Evolutionary conservation across 257 asterid species (phyloP).

Genomic region (Przewalskia tangutica): DNA sequence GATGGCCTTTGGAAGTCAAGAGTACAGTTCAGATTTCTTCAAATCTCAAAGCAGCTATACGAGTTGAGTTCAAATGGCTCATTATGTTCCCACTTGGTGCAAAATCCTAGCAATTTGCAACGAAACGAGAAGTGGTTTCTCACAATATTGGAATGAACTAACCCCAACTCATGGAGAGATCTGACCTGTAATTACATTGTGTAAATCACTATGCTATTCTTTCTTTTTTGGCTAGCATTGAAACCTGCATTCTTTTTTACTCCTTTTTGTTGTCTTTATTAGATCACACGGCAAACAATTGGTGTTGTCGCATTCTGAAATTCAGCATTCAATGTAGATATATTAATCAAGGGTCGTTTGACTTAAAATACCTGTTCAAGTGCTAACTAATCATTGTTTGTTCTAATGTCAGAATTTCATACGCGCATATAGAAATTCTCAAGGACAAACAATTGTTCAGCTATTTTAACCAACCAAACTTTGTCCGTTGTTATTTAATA

Average conservation of each 20-base stretch:
- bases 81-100: neutral
- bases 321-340: constrained; percentile 1
- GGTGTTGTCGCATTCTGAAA: neutral
- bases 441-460: neutral
- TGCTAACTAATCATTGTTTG: neutral
- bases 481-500: neutral
- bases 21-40: constrained; percentile 42
- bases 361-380: neutral
- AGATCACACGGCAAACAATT: neutral
- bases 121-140: neutral
- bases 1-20: constrained; percentile 92
- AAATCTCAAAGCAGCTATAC: constrained; percentile 64
- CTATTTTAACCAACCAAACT: neutral
- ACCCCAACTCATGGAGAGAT: neutral
- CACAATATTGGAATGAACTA: neutral
- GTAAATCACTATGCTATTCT: constrained; percentile 2
- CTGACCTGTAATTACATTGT: neutral
- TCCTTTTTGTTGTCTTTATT: neutral
- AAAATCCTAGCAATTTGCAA: neutral
- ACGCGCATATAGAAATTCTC: too few relatives aligned
- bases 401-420: neutral
- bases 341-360: neutral
- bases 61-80: neutral
- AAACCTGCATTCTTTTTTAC: neutral
- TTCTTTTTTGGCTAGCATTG: neutral